Evolutionary conservation across 345 rosid genomes (phyloP).

Genomic region (Rhodamnia rubescens): DNA sequence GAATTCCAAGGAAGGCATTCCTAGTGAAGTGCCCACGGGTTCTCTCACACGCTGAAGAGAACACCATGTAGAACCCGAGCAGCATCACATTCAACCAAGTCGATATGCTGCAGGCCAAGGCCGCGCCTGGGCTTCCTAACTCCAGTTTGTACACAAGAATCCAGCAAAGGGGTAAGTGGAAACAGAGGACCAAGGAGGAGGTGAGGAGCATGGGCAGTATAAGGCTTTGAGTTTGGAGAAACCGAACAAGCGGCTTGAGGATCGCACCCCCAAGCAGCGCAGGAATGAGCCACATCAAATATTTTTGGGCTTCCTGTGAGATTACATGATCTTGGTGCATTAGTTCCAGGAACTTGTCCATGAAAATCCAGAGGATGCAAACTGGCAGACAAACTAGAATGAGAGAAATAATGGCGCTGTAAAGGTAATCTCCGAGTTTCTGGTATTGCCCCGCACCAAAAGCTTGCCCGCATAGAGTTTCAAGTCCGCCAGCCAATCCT

Average conservation of each 20-base stretch:
- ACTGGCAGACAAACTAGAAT: slow-evolving; percentile 11
- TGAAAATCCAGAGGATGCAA: slow-evolving; percentile 15
- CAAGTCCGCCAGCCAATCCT: slow-evolving; percentile 19
- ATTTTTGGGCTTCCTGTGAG: slow-evolving; percentile 14
- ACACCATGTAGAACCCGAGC: slow-evolving; percentile 17
- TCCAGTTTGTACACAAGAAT: slow-evolving; percentile 14
- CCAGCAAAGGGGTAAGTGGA: slow-evolving; percentile 27
- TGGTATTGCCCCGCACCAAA: slow-evolving; percentile 19
- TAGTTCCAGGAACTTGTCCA: slow-evolving; percentile 12
- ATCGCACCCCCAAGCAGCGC: slow-evolving; percentile 12
- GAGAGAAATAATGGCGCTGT: slow-evolving; percentile 13
- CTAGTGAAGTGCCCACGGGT: slow-evolving; percentile 9
- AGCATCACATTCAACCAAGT: slow-evolving; percentile 30
- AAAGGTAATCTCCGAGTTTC: slow-evolving; percentile 11
- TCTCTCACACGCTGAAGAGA: slow-evolving; percentile 24
- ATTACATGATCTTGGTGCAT: slow-evolving; percentile 20
- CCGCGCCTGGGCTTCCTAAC: slow-evolving; percentile 24
- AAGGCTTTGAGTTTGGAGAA: slow-evolving; percentile 19
- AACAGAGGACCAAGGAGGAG: slow-evolving; percentile 6
- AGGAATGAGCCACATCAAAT: slow-evolving; percentile 21
- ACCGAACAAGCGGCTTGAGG: slow-evolving; percentile 17
- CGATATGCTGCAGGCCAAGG: slow-evolving; percentile 29
- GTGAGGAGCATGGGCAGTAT: slow-evolving; percentile 21
- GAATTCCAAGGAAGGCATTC: slow-evolving; percentile 9
- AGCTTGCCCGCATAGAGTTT: slow-evolving; percentile 29